Base-by-base conservation (phyloP, 1,284 basidiomycete species). In the Leccinum idahoense region DNA sequence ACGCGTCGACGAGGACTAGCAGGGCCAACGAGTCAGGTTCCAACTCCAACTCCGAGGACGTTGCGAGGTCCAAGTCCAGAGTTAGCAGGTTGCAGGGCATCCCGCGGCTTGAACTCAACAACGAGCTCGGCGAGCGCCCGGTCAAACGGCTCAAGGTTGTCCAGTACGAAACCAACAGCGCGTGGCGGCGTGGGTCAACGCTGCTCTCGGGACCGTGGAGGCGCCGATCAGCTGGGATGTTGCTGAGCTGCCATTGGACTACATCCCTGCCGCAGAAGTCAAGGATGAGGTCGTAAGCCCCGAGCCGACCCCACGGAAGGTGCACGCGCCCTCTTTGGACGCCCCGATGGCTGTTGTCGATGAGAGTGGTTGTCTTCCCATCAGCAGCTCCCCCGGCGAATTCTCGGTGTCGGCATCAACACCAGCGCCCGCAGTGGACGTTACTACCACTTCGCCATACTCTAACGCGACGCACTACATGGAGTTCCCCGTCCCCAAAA, bases 201-300 rank as follows among this genome's bases (percentile, higher is more conserved):
- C 63, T 4, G 68, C 72, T 1, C 69, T 72, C 4, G 73, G 62
- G 37, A 72, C 73, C 0, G 59, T 60, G 5, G 11, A 63, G 7
- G 73, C 71, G 5, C 61, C 69, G 4, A 56, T 72, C 26, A 26
- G 46, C 58, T 73, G 71, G 71, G 62, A 61, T 11, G 60, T 51
- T 4, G 65, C 64, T 18, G 46, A 49, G 46, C 5, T 18, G 12
- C 37, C 37, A 56, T 5, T 60, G 29, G 59, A 72, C 39, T 41
- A 60, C 6, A 58, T 32, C 54, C 20, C 35, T 58, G 23, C 5
- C 14, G 15, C 14, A 3, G 23, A 7, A 15, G 23, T 54, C 26
- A 61, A 66, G 2, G 62, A 63, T 0, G 57, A 59, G 23, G 26
- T 39, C 53, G 18, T 59, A 4, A 2, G 0, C 2, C 29, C 29